Base-by-base conservation (phyloP, 306 rosid genomes). In the Carpinus viminea region DNA sequence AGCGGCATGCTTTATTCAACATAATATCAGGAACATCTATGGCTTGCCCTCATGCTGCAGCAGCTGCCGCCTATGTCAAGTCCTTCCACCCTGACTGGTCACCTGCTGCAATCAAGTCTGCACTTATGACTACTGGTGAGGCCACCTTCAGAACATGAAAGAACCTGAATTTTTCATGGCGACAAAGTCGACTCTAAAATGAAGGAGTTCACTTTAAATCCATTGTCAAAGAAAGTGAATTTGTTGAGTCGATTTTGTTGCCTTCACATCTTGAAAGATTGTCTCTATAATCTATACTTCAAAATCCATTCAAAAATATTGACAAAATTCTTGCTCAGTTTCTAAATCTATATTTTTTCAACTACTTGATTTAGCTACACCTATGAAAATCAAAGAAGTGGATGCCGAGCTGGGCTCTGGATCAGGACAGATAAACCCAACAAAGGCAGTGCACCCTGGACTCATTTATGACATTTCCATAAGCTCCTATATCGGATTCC, bases 71-170 rank as follows among this genome's bases (percentile, higher is more conserved):
- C 43, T 90, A 85, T 61, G 88, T 92, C 92, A 90, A 90, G 83
- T 82, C 96, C 75, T 88, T 90, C 85, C 98, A 94, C 83, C 96
- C 96, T 8, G 84, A 88, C 13, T 92, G 98, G 98, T 89, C 88
- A 46, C 97, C 97, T 16, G 93, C 97, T 38, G 97, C 98, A n/a
- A 81, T 94, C 84, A 94, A 92, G 88, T 94, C 98, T 7, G 94
- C 98, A 77, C 91, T 94, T 79, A 92, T 92, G 93, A 94, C 97
- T 79, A 89, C 96, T 1, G 97, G 97, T 94, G 72, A 78, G 75
- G 68, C 51, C 18, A 70, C 78, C 70, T 61, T 54, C 79, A 55
- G 41, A 64, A 34, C 18, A 15, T n/a, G 12, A 38, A 38, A 38
- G 43, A 38, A 38, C 7, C 5, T 4, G 5, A 4, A 38, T 38